These are phyloP conservation scores for Psidium friedrichsthalianum DNA, from an alignment of 345 rosid genomes.

Conservation along the genomic window DNA sequence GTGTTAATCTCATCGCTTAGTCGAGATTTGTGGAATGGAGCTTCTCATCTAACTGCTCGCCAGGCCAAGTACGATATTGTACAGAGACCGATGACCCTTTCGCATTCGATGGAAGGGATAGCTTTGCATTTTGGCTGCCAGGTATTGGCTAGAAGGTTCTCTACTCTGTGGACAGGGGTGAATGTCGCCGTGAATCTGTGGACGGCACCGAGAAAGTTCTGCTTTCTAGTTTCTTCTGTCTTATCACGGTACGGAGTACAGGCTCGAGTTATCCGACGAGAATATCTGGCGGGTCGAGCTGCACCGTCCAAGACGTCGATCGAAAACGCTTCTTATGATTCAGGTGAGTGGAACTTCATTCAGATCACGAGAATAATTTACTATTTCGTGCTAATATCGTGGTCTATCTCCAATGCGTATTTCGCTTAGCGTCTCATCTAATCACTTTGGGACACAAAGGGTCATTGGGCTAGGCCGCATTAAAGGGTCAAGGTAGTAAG, in stretches of 20 bases:
- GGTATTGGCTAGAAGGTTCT: slow-evolving; percentile 27
- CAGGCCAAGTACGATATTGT: slow-evolving; percentile 36
- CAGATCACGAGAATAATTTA: background rate
- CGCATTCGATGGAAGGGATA: slow-evolving; percentile 20
- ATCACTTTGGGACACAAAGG: background rate
- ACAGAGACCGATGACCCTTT: slow-evolving; percentile 40
- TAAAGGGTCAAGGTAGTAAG: background rate
- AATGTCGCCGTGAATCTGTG: slow-evolving; percentile 48
- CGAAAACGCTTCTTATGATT: slow-evolving; percentile 42
- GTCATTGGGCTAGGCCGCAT: background rate
- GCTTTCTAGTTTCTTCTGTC: slow-evolving; percentile 20
- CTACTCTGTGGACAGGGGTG: slow-evolving; percentile 26
- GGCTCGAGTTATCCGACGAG: slow-evolving; percentile 64
- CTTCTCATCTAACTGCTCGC: slow-evolving; percentile 33
- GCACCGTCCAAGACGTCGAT: slow-evolving; percentile 15
- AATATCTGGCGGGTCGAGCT: slow-evolving; percentile 75
- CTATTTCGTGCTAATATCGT: background rate
- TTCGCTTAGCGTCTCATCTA: background rate
- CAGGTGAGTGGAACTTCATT: slow-evolving; percentile 26
- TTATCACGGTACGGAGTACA: slow-evolving; percentile 22
- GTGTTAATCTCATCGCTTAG: slow-evolving; percentile 7
- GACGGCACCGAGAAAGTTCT: slow-evolving; percentile 30
- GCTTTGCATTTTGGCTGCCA: slow-evolving; percentile 65
- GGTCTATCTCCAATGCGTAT: background rate
- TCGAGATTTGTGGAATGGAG: slow-evolving; percentile 14